These are phyloP conservation scores for Pyropia haitanensis DNA, from an alignment of 23 red algal species.

Conservation along the genomic window DNA sequence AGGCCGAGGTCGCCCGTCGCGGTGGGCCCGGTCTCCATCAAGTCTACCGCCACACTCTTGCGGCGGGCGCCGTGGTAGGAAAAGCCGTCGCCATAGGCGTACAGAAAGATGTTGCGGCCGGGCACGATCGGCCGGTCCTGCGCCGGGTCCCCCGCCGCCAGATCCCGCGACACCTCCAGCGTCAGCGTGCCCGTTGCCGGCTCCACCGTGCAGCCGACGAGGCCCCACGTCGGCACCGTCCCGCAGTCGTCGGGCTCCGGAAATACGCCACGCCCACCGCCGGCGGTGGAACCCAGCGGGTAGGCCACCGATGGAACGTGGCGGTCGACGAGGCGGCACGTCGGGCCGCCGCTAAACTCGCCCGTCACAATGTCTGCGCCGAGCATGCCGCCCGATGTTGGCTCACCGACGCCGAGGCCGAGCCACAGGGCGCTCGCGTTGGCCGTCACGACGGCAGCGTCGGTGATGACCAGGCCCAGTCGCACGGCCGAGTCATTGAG, in stretches of 20 bases:
- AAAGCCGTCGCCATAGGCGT: conserved; percentile 35
- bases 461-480: no score
- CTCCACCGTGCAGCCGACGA: conserved; percentile 18
- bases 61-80: conserved; percentile 16
- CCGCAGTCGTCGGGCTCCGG: conserved; percentile 34
- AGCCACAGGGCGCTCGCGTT: conserved; percentile 12
- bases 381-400: conserved; percentile 35
- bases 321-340: conserved; percentile 25
- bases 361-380: conserved; percentile 52
- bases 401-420: conserved; percentile 29
- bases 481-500: no score
- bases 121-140: conserved; percentile 27
- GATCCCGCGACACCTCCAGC: conserved; percentile 24
- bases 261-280: conserved; percentile 17
- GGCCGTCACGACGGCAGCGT: neutral
- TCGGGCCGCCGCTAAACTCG: conserved; percentile 8
- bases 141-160: conserved; percentile 19
- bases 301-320: conserved; percentile 41
- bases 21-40: conserved; percentile 1
- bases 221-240: conserved; percentile 18
- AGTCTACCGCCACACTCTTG: conserved; percentile 6
- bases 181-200: conserved; percentile 9
- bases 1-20: neutral
- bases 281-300: conserved; percentile 7
- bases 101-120: conserved; percentile 20